These are phyloP conservation scores for Nakazawaea wyomingensis DNA, from an alignment of 805 yeast species.

Conservation along the genomic window DNA sequence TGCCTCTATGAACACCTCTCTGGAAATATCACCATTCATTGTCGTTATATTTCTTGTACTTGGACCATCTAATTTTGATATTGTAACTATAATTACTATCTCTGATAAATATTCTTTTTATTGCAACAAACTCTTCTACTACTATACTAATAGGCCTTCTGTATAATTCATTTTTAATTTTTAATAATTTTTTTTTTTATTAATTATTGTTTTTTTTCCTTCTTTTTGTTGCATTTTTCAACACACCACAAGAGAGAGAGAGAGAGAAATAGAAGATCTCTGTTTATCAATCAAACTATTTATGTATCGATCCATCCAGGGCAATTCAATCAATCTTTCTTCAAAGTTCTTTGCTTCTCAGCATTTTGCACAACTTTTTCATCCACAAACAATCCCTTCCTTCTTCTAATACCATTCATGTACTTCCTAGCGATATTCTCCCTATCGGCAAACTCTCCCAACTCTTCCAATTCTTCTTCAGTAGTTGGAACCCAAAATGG, in stretches of 20 bases:
- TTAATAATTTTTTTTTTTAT: not conserved
- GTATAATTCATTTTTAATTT: not conserved
- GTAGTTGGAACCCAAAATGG: constrained; percentile 99
- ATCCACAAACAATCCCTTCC: constrained; percentile 87
- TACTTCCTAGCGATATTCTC: constrained; percentile 87
- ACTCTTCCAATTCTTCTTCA: constrained; percentile 89
- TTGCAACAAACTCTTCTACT: too few relatives aligned
- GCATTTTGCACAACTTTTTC: constrained; percentile 89
- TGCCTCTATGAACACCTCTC: constrained; percentile 1
- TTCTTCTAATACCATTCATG: constrained; percentile 73
- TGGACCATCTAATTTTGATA: too few relatives aligned
- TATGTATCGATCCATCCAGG: too few relatives aligned
- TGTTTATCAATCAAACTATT: not conserved
- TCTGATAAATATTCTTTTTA: too few relatives aligned
- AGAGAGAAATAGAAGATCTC: not conserved
- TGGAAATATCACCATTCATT: not conserved
- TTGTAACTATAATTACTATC: too few relatives aligned
- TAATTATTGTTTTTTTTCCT: too few relatives aligned
- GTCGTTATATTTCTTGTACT: constrained; percentile 1
- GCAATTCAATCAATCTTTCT: constrained; percentile 46
- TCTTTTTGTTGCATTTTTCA: too few relatives aligned
- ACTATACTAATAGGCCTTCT: too few relatives aligned
- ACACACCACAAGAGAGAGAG: too few relatives aligned
- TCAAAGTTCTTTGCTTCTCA: constrained; percentile 88
- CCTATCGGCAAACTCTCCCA: constrained; percentile 88